These are phyloP conservation scores for Boechera stricta DNA, from an alignment of 345 rosid species.

Conservation along the genomic window DNA sequence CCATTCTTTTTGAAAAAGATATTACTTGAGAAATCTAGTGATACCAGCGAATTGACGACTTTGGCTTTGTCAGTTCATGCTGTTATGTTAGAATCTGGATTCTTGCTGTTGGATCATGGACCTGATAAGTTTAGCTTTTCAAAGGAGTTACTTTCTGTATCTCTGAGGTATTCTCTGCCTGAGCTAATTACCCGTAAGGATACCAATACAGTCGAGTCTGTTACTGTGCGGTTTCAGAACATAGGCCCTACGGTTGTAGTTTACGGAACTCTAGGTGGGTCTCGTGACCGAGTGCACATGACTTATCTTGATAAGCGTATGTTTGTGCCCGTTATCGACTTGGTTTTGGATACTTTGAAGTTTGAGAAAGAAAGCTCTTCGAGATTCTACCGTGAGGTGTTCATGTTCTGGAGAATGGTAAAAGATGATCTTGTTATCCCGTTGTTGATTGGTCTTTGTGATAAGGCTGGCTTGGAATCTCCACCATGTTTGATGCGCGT, in stretches of 20 bases:
- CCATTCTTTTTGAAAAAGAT: slow-evolving; percentile 66
- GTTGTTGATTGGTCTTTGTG: slow-evolving; percentile 62
- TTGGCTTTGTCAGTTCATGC: slow-evolving; percentile 69
- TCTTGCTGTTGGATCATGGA: slow-evolving; percentile 51
- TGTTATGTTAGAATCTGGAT: slow-evolving; percentile 74
- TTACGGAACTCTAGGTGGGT: slow-evolving; percentile 55
- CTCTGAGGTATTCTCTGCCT: slow-evolving; percentile 69
- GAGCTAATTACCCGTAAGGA: slow-evolving; percentile 42
- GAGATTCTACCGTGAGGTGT: slow-evolving; percentile 41
- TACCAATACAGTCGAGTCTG: slow-evolving; percentile 36
- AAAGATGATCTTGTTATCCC: slow-evolving; percentile 74
- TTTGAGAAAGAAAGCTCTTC: slow-evolving; percentile 32
- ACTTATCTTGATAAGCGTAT: slow-evolving; percentile 53
- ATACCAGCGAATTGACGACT: slow-evolving; percentile 49
- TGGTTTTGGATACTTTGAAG: slow-evolving; percentile 37
- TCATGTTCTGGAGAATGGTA: slow-evolving; percentile 74
- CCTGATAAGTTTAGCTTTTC: slow-evolving; percentile 57
- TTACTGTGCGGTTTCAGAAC: slow-evolving; percentile 56
- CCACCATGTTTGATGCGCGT: slow-evolving; percentile 67
- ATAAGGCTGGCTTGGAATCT: slow-evolving; percentile 54
- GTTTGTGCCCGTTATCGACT: slow-evolving; percentile 52
- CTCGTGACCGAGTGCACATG: slow-evolving; percentile 42
- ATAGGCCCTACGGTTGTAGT: slow-evolving; percentile 58
- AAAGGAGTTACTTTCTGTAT: slow-evolving; percentile 49
- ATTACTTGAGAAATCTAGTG: slow-evolving; percentile 56